Base-by-base conservation (phyloP, 176 grass and related monocot genomes). In the Alopecurus myosuroides region DNA sequence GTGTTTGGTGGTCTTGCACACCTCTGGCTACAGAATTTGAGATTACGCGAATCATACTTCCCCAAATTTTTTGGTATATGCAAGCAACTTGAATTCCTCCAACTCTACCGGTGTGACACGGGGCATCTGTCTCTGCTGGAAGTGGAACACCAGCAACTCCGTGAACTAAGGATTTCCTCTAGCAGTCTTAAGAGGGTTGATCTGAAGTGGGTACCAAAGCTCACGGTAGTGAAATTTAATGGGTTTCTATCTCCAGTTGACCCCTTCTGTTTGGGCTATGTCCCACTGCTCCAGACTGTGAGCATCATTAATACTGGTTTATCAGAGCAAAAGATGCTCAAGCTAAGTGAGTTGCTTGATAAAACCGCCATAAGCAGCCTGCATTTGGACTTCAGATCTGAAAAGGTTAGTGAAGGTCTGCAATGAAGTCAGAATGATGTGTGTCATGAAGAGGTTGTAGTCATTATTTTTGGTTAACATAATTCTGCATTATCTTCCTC, bases 271-370 rank as follows among this genome's bases (percentile, higher is more conserved):
- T n/a, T n/a, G n/a, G n/a, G n/a, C n/a, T n/a, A n/a, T n/a, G n/a
- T n/a, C n/a, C n/a, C n/a, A n/a, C n/a, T n/a, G n/a, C n/a, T n/a
- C n/a, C n/a, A n/a, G n/a, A n/a, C n/a, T n/a, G n/a, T n/a, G n/a
- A n/a, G n/a, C n/a, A n/a, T n/a, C n/a, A n/a, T n/a, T n/a, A n/a
- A n/a, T n/a, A n/a, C n/a, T 52, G 19, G 18, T 52, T 19, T 52
- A 20, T 52, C 50, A 7, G 5, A 6, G 50, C 19, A 52, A 17
- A 52, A 20, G 19, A 52, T 52, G 50, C 50, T 52, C 50, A 52
- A 52, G 50, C 50, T 52, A 19, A 52, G 50, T 52, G 50, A 20
- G 82, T 97, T 80, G 84, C 22, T 40, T 22, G 64, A 49, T 29
- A 29, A 68, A 33, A 73, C 61, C 7, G n/a, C 7, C n/a, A 40